phyloP scores from a whole-genome alignment of 257 asterid genomes.

The Nicotiana tomentosiformis region DNA sequence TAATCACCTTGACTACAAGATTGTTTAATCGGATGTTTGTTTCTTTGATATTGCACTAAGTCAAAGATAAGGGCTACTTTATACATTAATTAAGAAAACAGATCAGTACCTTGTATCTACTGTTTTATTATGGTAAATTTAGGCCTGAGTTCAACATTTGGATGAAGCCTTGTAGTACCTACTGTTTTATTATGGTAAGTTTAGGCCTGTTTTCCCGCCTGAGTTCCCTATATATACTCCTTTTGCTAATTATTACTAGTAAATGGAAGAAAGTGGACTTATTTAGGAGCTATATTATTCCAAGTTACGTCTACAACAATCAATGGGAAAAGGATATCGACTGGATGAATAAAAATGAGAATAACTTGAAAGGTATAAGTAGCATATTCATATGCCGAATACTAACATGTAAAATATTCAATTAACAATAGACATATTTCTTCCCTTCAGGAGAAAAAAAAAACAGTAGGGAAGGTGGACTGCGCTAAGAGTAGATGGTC shows the following conservation, averaged over 20 bases:
- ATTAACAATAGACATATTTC: conserved; percentile 7
- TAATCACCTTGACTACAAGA: not conserved
- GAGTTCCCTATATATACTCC: too few species aligned
- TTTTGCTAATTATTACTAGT: too few species aligned
- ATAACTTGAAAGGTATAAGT: not conserved
- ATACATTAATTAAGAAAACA: not conserved
- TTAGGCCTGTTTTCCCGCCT: not conserved
- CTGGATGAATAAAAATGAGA: not conserved
- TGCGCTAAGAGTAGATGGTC: not conserved
- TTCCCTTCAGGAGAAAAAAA: conserved; percentile 28
- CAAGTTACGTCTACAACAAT: not conserved
- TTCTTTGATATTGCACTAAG: not conserved
- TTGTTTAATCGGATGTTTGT: not conserved
- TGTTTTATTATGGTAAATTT: not conserved
- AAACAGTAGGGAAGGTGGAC: conserved; percentile 33
- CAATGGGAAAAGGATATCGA: not conserved
- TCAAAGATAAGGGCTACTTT: not conserved
- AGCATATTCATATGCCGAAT: not conserved
- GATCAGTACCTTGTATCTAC: not conserved
- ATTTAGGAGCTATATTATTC: not conserved
- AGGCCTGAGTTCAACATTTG: not conserved
- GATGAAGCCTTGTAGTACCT: not conserved
- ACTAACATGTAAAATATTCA: not conserved
- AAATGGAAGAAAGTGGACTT: too few species aligned
- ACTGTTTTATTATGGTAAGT: not conserved